Percentiles rank a stretch among this genome's conserved stretches.
Evolutionary conservation across 2,329 filamentous ascomycete species (phyloP).

Genomic region (Xenosphaeropsis pyriputrescens): DNA sequence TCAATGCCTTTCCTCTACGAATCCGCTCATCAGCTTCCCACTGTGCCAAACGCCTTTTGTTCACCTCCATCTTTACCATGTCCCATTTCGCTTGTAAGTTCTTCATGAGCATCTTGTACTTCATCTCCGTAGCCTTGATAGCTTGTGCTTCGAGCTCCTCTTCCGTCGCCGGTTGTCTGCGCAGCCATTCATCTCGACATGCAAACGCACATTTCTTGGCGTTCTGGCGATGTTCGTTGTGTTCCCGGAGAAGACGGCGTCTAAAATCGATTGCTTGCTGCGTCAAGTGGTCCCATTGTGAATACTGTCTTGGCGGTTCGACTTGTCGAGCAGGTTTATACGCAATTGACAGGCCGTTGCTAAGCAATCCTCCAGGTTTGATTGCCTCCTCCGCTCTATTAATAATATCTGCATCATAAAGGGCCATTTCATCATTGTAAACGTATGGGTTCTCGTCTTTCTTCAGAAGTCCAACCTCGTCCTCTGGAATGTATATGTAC

Average conservation of each 20-base stretch:
- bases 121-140: conserved; percentile 45
- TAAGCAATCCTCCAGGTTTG: conserved; percentile 62
- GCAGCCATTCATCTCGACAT: conserved; percentile 60
- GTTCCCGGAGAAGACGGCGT: conserved; percentile 66
- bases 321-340: conserved; percentile 56
- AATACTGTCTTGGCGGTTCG: conserved; percentile 66
- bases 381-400: conserved; percentile 57
- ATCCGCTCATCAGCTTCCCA: conserved; percentile 53
- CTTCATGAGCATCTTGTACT: conserved; percentile 59
- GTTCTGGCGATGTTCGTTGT: conserved; percentile 57
- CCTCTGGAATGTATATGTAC: conserved; percentile 34
- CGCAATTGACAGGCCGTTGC: conserved; percentile 51
- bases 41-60: conserved; percentile 40
- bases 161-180: conserved; percentile 56
- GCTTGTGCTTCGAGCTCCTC: conserved; percentile 77
- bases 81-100: conserved; percentile 44
- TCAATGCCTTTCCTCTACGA: conserved; percentile 52
- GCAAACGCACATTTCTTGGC: conserved; percentile 72
- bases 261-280: conserved; percentile 70
- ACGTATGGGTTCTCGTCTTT: conserved; percentile 37
- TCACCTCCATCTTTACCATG: conserved; percentile 46
- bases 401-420: conserved; percentile 55
- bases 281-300: conserved; percentile 74
- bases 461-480: conserved; percentile 41
- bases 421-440: conserved; percentile 46